Base-by-base conservation (phyloP, 139 green algal species). In the Ettlia oleoabundans region DNA sequence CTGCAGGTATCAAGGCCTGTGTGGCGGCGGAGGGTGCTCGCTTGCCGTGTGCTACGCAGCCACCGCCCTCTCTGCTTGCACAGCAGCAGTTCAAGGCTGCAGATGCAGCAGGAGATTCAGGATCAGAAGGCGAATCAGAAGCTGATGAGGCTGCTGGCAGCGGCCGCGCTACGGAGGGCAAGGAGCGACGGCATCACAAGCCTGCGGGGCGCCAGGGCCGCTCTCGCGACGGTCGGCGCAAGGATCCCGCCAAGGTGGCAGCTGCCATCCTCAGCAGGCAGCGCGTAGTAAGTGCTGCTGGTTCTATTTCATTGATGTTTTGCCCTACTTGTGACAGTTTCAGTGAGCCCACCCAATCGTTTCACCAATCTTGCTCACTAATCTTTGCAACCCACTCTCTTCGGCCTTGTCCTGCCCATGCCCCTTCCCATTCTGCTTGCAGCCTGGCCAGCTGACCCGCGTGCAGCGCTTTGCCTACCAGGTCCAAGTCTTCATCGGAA, bases 401-500 rank as follows among this genome's bases (percentile, higher is more conserved):
- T n/a, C n/a, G n/a, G n/a, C n/a, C n/a, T n/a, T n/a, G n/a, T n/a
- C n/a, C n/a, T n/a, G n/a, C 63, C 63, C 63, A 69, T 41, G 9
- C 26, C 30, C 22, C 32, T 2, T 19, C 30, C 32, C 8, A 22
- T 41, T 28, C 8, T 8, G 26, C 64, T 3, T 47, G 69, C 73
- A 80, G 55, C 77, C 52, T 4, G 78, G 78, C 37, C 78, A 83
- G 78, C 78, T 83, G 65, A 83, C 78, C 9, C 78, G 78, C 35
- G 41, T 83, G 22, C 55, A 83, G 37, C 65, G 78, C 26, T 67
- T 64, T 58, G 35, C 28, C 33, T 77, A 38, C 65, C 51, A 69
- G 35, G 51, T 75, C 13, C 38, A 67, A 6, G 51, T 70, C 10
- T 47, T 61, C 65, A n/a, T 83, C 3, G 78, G 21, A 4, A 32